phyloP scores from a whole-genome alignment of 2,329 filamentous ascomycete species.

The Aspergillus melleus region DNA sequence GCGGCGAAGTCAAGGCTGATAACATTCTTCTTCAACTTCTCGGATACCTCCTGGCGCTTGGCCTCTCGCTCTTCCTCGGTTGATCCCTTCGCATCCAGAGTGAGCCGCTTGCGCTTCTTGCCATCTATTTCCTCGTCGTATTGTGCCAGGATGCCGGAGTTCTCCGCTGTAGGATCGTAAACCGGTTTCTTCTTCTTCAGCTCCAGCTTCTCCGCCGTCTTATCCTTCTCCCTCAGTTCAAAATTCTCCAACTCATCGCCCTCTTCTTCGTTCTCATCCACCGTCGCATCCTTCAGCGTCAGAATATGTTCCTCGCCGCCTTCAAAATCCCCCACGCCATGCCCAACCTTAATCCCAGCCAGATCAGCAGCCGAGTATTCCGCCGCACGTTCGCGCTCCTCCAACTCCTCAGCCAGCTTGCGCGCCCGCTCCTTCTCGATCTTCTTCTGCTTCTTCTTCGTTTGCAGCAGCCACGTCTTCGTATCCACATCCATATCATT shows the following conservation, averaged over 20 bases:
- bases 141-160: slow-evolving; percentile 73
- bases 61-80: slow-evolving; percentile 63
- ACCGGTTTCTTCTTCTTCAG: slow-evolving; percentile 86
- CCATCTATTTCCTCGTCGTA: slow-evolving; percentile 95
- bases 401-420: slow-evolving; percentile 71
- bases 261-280: slow-evolving; percentile 79
- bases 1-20: slow-evolving; percentile 72
- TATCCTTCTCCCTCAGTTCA: slow-evolving; percentile 44
- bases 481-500: slow-evolving; percentile 71
- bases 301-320: slow-evolving; percentile 82
- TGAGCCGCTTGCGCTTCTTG: slow-evolving; percentile 86
- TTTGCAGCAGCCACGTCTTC: slow-evolving; percentile 79
- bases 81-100: slow-evolving; percentile 74
- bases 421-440: slow-evolving; percentile 73
- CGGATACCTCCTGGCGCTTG: slow-evolving; percentile 55
- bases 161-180: slow-evolving; percentile 80
- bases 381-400: slow-evolving; percentile 70
- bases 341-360: slow-evolving; percentile 86
- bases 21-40: slow-evolving; percentile 64
- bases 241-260: slow-evolving; percentile 74
- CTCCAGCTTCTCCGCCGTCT: slow-evolving; percentile 66
- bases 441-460: slow-evolving; percentile 93
- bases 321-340: slow-evolving; percentile 78
- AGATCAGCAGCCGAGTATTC: slow-evolving; percentile 86
- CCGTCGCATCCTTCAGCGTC: slow-evolving; percentile 89